These are phyloP conservation scores for Neostapfia colusana DNA, from an alignment of 176 grass and related monocot genomes.

Conservation along the genomic window DNA sequence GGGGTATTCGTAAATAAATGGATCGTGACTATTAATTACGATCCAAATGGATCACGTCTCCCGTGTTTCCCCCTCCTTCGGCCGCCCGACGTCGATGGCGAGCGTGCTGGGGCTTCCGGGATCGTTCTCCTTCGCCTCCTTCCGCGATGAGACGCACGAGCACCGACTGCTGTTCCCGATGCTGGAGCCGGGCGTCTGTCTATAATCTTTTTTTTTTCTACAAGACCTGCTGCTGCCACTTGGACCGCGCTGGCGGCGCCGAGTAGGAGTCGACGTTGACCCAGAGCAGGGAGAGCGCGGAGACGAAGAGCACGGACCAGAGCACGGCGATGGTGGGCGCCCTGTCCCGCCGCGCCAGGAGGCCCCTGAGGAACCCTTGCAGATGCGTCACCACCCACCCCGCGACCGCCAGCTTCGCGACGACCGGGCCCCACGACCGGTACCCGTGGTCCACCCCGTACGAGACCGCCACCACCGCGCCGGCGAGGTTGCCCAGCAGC, in stretches of 20 bases:
- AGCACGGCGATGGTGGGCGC: constrained; percentile 76
- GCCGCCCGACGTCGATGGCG: too few relatives aligned
- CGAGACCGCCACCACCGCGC: constrained; percentile 61
- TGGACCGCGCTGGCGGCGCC: constrained; percentile 16
- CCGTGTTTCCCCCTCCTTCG: too few relatives aligned
- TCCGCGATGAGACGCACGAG: too few relatives aligned
- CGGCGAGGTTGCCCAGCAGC: constrained; percentile 64
- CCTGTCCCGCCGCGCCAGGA: constrained; percentile 54
- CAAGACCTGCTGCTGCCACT: constrained; percentile 4
- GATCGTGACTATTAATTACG: too few relatives aligned
- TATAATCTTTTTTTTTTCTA: too few relatives aligned
- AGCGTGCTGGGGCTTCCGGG: too few relatives aligned
- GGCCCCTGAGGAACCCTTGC: constrained; percentile 66
- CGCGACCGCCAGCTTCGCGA: constrained; percentile 55
- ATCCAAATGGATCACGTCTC: too few relatives aligned
- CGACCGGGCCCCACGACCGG: constrained; percentile 57
- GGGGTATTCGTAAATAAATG: too few relatives aligned
- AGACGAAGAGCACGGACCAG: constrained; percentile 73
- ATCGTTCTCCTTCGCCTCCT: too few relatives aligned
- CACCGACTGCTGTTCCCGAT: too few relatives aligned
- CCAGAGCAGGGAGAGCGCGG: constrained; percentile 70
- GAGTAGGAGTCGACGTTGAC: constrained; percentile 57
- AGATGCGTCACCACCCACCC: constrained; percentile 82
- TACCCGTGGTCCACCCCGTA: constrained; percentile 77
- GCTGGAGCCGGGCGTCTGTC: too few relatives aligned